Evolutionary conservation across 768 basidiomycete species (phyloP).

Genomic region (Podaxis rugospora): DNA sequence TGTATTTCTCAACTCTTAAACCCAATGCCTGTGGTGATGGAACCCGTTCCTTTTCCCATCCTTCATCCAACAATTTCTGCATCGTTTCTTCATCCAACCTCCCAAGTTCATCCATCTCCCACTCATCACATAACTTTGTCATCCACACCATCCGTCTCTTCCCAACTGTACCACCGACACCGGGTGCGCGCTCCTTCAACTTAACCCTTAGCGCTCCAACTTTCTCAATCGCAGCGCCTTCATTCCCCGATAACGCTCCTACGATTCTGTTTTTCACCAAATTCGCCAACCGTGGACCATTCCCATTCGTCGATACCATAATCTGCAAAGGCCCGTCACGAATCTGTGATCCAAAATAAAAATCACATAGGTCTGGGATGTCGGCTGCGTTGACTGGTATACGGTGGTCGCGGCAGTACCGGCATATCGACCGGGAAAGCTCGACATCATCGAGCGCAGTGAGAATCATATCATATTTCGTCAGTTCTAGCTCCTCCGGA

Average conservation of each 20-base stretch:
- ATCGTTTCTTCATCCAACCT: conserved; percentile 63
- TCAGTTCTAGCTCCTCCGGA: conserved; percentile 58
- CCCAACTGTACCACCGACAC: conserved; percentile 73
- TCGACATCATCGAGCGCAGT: conserved; percentile 87
- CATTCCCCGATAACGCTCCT: conserved; percentile 58
- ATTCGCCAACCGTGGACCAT: conserved; percentile 87
- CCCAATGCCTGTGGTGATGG: conserved; percentile 21
- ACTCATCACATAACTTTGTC: conserved; percentile 78
- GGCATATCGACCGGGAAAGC: conserved; percentile 67
- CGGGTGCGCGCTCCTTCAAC: conserved; percentile 78
- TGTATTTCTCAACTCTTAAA: neutral
- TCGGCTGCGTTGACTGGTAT: conserved; percentile 97
- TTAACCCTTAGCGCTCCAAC: conserved; percentile 71
- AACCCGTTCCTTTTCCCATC: conserved; percentile 71
- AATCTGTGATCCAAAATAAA: conserved; percentile 95
- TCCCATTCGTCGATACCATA: conserved; percentile 94
- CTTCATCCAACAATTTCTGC: conserved; percentile 65
- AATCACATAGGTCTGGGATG: conserved; percentile 93
- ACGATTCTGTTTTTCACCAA: conserved; percentile 72
- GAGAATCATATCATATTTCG: conserved; percentile 71
- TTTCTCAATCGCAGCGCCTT: conserved; percentile 74
- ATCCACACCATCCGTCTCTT: conserved; percentile 91
- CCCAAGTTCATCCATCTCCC: conserved; percentile 81
- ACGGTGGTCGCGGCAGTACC: conserved; percentile 56
- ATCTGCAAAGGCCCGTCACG: conserved; percentile 89